phyloP scores from a whole-genome alignment of 257 asterid species.

The Leonotis leonurus region DNA sequence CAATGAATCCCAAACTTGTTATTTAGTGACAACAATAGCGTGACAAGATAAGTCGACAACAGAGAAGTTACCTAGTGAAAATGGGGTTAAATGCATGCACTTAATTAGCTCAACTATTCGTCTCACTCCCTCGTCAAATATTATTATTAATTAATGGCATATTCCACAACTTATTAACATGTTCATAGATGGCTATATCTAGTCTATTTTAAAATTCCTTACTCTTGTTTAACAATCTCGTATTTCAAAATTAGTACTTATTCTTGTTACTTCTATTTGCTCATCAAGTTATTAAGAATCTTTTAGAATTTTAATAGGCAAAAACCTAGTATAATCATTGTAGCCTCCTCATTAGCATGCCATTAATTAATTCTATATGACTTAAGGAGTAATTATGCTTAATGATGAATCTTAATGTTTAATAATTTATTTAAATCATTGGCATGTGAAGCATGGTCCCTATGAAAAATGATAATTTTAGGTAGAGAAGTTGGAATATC shows the following conservation, averaged over 20 bases:
- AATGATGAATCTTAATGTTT: not conserved
- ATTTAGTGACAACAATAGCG: not conserved
- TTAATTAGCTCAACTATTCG: not conserved
- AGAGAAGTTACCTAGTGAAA: not conserved
- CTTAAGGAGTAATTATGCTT: not conserved
- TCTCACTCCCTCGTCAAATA: not conserved
- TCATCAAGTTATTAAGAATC: no score
- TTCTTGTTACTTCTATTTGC: no score
- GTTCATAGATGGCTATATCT: not conserved
- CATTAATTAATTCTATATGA: not conserved
- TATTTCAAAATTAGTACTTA: no score
- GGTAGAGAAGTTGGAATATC: constrained; percentile 23
- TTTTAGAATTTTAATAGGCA: not conserved
- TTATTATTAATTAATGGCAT: no score
- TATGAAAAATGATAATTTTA: constrained; percentile 13
- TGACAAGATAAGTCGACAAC: not conserved
- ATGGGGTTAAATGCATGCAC: not conserved
- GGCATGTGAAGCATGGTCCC: constrained; percentile 32
- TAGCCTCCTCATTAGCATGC: constrained; percentile 4
- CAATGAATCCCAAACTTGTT: not conserved
- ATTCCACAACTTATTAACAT: not conserved
- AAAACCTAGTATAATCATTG: not conserved
- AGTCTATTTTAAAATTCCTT: no score
- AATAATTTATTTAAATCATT: not conserved
- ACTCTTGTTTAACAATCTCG: no score